Evolutionary conservation across 805 yeast species (phyloP).

Genomic region (Candida loeiensis): DNA sequence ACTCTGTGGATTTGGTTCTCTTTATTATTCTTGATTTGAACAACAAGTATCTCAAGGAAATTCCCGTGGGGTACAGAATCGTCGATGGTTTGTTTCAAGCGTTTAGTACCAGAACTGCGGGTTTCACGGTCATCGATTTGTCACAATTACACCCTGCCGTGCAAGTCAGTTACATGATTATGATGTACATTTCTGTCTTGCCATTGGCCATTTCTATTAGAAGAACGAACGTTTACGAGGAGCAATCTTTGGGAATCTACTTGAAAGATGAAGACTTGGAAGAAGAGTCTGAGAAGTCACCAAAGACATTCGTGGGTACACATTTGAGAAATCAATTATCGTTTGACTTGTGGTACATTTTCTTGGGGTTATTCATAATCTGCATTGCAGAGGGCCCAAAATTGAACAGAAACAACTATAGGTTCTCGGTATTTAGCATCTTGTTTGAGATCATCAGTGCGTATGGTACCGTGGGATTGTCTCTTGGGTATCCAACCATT

Average conservation of each 20-base stretch:
- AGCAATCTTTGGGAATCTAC: conserved; percentile 93
- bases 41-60: conserved; percentile 40
- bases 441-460: conserved; percentile 91
- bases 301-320: conserved; percentile 68
- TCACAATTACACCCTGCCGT: conserved; percentile 80
- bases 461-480: conserved; percentile 93
- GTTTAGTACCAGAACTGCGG: conserved; percentile 90
- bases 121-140: conserved; percentile 72
- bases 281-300: conserved; percentile 37
- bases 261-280: conserved; percentile 29
- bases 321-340: conserved; percentile 91
- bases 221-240: conserved; percentile 96
- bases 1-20: conserved; percentile 72
- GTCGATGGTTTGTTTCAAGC: conserved; percentile 88
- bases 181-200: conserved; percentile 97
- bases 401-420: conserved; percentile 39
- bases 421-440: conserved; percentile 66
- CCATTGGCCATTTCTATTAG: conserved; percentile 96
- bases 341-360: conserved; percentile 91
- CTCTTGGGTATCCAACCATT: conserved; percentile 73
- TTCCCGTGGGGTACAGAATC: conserved; percentile 66
- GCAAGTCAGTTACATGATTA: conserved; percentile 87
- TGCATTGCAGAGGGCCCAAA: conserved; percentile 80
- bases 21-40: conserved; percentile 76
- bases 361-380: conserved; percentile 78